These are phyloP conservation scores for Metschnikowia gelsemii DNA, from an alignment of 805 yeast species.

Conservation along the genomic window DNA sequence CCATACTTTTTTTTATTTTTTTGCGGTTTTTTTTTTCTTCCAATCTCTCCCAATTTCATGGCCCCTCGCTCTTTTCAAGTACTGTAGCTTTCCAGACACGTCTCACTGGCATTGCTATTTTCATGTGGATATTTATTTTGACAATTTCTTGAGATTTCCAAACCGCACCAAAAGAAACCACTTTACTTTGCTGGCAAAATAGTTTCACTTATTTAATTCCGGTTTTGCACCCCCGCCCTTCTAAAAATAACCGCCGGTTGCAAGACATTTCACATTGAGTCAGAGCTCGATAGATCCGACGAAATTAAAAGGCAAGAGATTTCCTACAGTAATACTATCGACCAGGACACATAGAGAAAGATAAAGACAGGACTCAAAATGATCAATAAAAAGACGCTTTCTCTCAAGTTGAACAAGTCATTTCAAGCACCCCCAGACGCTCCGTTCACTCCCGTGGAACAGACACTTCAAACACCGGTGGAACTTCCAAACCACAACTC, in stretches of 20 bases:
- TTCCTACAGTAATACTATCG: too few relatives aligned
- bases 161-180: background rate
- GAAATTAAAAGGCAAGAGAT: too few relatives aligned
- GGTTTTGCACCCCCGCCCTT: too few relatives aligned
- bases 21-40: slow-evolving; percentile 4
- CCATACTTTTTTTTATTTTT: background rate
- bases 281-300: too few relatives aligned
- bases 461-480: slow-evolving; percentile 41
- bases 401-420: slow-evolving; percentile 36
- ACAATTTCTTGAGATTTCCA: background rate
- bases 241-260: too few relatives aligned
- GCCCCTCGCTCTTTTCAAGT: slow-evolving; percentile 3
- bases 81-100: slow-evolving; percentile 8
- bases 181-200: background rate
- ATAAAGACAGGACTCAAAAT: slow-evolving; percentile 13
- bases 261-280: too few relatives aligned
- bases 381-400: slow-evolving; percentile 36
- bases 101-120: slow-evolving; percentile 4
- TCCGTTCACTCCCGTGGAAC: slow-evolving; percentile 48
- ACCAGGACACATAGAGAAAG: too few relatives aligned
- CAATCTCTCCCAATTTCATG: background rate
- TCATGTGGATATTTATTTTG: background rate
- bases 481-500: slow-evolving; percentile 23
- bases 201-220: too few relatives aligned
- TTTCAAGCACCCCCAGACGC: slow-evolving; percentile 26